Percentiles rank a stretch among this genome's conserved stretches.
These are phyloP conservation scores for Simmondsia chinensis DNA, from an alignment of 148 eudicot species.

Conservation along the genomic window DNA sequence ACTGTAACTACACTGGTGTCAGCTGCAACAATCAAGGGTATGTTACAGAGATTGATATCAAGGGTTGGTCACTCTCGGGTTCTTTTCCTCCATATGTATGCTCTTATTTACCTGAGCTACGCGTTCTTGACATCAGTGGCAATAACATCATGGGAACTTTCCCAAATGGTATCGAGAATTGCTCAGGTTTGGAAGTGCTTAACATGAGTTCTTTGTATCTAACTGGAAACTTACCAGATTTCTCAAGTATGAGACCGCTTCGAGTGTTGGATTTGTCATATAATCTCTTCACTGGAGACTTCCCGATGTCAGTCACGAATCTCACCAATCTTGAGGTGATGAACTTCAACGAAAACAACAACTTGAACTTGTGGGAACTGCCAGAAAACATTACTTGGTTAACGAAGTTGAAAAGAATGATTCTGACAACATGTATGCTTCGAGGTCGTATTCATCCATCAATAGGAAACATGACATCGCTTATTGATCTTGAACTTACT, in stretches of 20 bases:
- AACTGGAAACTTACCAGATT: conserved; percentile 41
- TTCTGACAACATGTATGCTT: conserved; percentile 50
- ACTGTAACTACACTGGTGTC: conserved; percentile 41
- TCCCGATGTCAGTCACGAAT: conserved; percentile 46
- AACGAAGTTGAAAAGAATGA: conserved; percentile 37
- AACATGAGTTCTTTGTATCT: conserved; percentile 27
- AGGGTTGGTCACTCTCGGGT: conserved; percentile 40
- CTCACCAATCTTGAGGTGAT: conserved; percentile 38
- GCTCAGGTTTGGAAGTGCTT: conserved; percentile 37
- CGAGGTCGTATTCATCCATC: conserved; percentile 44
- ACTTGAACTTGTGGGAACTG: conserved; percentile 36
- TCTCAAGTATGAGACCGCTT: conserved; percentile 28
- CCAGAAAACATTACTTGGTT: conserved; percentile 31
- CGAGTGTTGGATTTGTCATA: conserved; percentile 38
- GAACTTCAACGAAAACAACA: conserved; percentile 37
- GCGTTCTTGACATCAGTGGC: conserved; percentile 25
- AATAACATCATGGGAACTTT: conserved; percentile 32
- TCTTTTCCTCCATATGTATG: conserved; percentile 39
- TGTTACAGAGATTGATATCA: conserved; percentile 27
- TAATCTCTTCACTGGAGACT: conserved; percentile 36
- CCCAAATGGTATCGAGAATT: conserved; percentile 34
- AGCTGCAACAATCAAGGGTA: conserved; percentile 30
- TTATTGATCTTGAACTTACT: conserved; percentile 67
- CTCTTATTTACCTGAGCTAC: conserved; percentile 37
- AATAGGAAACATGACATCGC: conserved; percentile 70